Percentiles rank a stretch among this genome's conserved stretches.
Conservation (phyloP, 2,329 filamentous ascomycete species). For the Canariomyces notabilis region DNA sequence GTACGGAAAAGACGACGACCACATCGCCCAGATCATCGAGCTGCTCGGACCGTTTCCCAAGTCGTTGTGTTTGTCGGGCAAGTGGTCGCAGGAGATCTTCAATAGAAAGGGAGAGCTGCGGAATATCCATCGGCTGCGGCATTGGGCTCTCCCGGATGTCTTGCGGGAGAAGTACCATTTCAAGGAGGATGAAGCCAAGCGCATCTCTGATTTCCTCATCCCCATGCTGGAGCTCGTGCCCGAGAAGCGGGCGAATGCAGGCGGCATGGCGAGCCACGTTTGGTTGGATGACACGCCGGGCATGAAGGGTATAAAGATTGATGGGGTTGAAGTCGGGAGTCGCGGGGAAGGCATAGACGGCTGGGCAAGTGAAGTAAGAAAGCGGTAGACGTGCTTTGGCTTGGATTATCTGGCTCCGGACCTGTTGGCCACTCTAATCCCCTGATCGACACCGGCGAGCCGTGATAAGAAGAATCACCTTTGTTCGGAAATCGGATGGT, state of each 20-base stretch:
- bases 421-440: too few relatives aligned
- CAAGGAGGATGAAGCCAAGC: conserved; percentile 70
- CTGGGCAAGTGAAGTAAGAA: conserved; percentile 86
- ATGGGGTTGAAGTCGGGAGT: conserved; percentile 69
- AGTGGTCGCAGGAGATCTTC: conserved; percentile 99
- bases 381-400: conserved; percentile 47
- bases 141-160: conserved; percentile 93
- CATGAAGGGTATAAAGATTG: conserved; percentile 75
- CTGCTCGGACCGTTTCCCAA: conserved; percentile 91
- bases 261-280: conserved; percentile 81
- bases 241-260: conserved; percentile 86
- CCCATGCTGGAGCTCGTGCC: conserved; percentile 91
- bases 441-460: not conserved
- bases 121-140: conserved; percentile 92
- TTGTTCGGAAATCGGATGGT: not conserved
- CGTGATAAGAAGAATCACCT: not conserved
- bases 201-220: conserved; percentile 73
- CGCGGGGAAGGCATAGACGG: conserved; percentile 90
- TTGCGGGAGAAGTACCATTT: conserved; percentile 97
- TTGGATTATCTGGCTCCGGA: not conserved
- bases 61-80: conserved; percentile 82
- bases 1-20: conserved; percentile 98
- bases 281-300: conserved; percentile 84
- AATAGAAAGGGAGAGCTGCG: conserved; percentile 95
- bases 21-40: conserved; percentile 98